A percentile compares a stretch with the other conserved stretches of the same genome.
phyloP scores from a whole-genome alignment of 257 asterid species.

The Lavandula angustifolia region DNA sequence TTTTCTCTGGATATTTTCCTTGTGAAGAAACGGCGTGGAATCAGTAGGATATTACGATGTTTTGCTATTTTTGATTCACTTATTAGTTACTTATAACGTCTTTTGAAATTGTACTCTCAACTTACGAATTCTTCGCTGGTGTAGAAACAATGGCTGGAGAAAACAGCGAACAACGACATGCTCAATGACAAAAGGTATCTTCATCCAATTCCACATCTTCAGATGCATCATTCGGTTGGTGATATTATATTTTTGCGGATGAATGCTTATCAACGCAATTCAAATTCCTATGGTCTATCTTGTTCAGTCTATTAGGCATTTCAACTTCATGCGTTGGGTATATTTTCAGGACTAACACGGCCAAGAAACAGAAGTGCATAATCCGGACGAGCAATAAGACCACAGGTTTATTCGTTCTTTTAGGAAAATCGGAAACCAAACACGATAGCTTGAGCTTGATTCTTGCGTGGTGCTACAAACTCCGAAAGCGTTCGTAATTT shows the following conservation, averaged over 20 bases:
- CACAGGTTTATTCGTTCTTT: neutral
- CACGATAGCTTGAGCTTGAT: neutral
- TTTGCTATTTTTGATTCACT: neutral
- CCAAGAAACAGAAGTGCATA: too few relatives aligned
- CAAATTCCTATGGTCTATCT: neutral
- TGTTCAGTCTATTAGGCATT: neutral
- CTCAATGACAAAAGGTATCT: conserved; percentile 30
- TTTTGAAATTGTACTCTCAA: neutral
- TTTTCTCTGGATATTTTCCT: neutral
- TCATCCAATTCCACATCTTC: conserved; percentile 9
- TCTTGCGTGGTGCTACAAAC: neutral
- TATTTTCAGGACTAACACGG: neutral
- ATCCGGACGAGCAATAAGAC: neutral
- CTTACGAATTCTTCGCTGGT: conserved; percentile 9
- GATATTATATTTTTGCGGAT: neutral
- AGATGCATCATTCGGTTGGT: conserved; percentile 20
- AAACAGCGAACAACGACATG: conserved; percentile 39
- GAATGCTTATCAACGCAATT: neutral
- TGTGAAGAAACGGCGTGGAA: neutral
- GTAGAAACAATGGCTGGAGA: conserved; percentile 44
- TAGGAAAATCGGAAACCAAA: too few relatives aligned
- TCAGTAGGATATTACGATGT: neutral
- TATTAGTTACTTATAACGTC: neutral
- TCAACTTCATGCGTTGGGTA: neutral
- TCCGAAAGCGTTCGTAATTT: neutral